Evolutionary conservation across 2,329 filamentous ascomycete species (phyloP).

Genomic region (Colletotrichum abscissum): DNA sequence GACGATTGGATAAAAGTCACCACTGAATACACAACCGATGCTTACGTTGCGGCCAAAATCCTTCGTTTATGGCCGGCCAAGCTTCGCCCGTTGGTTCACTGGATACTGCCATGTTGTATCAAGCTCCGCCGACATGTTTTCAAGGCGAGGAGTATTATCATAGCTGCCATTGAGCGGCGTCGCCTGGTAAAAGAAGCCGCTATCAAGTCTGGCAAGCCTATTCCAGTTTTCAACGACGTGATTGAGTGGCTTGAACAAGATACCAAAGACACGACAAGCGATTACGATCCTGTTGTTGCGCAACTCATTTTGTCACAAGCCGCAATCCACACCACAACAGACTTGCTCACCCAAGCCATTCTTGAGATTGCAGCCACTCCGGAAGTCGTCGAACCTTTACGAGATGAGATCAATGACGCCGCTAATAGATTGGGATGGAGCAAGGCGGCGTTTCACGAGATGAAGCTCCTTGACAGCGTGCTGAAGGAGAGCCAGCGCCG

Average conservation of each 20-base stretch:
- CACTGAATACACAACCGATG: no score
- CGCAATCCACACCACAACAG: conserved; percentile 55
- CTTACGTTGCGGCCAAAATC: no score
- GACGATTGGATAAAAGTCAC: no score
- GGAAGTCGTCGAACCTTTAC: not conserved
- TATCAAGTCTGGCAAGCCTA: no score
- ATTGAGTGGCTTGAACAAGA: not conserved
- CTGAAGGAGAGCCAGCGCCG: conserved; percentile 2
- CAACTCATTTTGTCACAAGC: conserved; percentile 81
- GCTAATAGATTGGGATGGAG: not conserved
- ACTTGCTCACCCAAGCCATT: conserved; percentile 39
- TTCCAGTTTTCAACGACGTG: not conserved
- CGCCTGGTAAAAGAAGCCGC: no score
- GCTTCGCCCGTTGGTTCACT: no score
- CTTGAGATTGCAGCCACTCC: not conserved
- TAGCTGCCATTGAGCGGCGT: no score
- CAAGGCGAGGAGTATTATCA: no score
- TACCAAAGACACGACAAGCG: conserved; percentile 56
- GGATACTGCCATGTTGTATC: no score
- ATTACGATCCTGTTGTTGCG: conserved; percentile 60
- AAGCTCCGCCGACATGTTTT: no score
- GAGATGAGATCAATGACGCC: no score
- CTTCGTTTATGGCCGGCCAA: no score
- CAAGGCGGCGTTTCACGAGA: not conserved
- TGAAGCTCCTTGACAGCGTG: conserved; percentile 4